Evolutionary conservation across 495 filamentous ascomycete species (phyloP), one percentile per base, ranked within the genome.

Genomic region (Cladorrhinum samala): DNA sequence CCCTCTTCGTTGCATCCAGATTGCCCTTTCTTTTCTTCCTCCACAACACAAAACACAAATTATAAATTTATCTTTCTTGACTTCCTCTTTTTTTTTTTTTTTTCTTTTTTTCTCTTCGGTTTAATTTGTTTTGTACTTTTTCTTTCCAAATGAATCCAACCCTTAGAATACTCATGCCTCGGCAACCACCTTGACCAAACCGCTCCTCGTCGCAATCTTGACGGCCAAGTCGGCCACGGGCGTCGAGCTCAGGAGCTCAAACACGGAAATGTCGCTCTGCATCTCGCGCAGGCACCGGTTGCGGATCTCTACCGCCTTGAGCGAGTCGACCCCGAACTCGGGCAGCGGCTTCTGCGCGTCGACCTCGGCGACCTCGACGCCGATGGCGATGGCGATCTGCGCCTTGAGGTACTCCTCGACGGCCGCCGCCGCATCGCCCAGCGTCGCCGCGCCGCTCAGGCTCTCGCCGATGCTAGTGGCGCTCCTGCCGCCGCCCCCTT

Each of bases 301-400:
- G 0, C 81, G 69, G 11, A 83, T 50, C 55, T 84, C 82, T n/a
- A 83, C 75, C 1, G 80, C 81, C 24, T 78, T 67, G 17, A 84
- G 65, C 0, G 77, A 82, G 54, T 84, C 81, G 1, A 83, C 69
- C 2, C 79, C 78, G 56, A 76, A 76, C 14, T 61, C 58, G 0
- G 61, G 53, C 6, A 78, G 57, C 11, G 70, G 68, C 48, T 50
- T 50, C 33, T 37, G 38, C 18, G 44, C 56, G 21, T 66, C 64
- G 9, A 45, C 42, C 42, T 45, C 42, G 8, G 59, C 56, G 7
- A 58, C 61, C 27, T 66, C 64, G 8, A 66, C 54, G 36, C 63
- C 64, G 30, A 64, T 55, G 25, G 61, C 62, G 42, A 64, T 62
- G 37, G 64, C 61, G 9, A 66, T 59, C 54, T 64, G 63, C 8